Base-by-base conservation (phyloP, 2,329 filamentous ascomycete genomes). In the Xylaria sp. region DNA sequence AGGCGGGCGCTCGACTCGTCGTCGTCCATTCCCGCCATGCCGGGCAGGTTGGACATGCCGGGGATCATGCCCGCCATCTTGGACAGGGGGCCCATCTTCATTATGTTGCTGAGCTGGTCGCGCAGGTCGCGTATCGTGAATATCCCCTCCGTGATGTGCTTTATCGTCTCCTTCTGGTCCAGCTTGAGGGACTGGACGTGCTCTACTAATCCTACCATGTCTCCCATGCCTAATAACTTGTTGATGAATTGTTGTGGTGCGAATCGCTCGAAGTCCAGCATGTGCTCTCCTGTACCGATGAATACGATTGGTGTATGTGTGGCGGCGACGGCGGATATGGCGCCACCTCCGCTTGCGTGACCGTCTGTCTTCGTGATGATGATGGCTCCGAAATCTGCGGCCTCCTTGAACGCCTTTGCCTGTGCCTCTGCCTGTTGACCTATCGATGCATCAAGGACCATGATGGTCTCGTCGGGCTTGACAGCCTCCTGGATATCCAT, bases 21-120 rank as follows among this genome's bases (percentile, higher is more conserved):
- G 78, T 99, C 97, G 78, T 98, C 94, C 88, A 98, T 96, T 46
- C 93, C 93, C 62, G 93, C 91, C 89, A 97, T 98, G 2, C 77
- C 77, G 0, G 77, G 76, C 87, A 98, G 91, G 77, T 92, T 92
- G 74, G 92, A 92, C 80, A 99, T 91, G 33, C 96, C 96, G 0
- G 96, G 96, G 72, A 99, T 98, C 96, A 99, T 99, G 75, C 94
- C 94, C 0, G 95, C 97, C 89, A 99, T 97, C 80, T 99, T 98
- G 20, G 93, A 97, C 1, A 99, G 83, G 0, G 96, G 96, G 0
- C 96, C 96, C 96, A 99, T 98, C 84, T 99, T 99, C 94, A 98
- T 97, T 77, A 99, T 97, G 77, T 98, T 98, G 67, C 92, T 92
- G 13, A 99, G 89, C 79, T 99, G 97, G 79, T 99, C 96, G 23